Evolutionary conservation across 2,329 filamentous ascomycete genomes (phyloP).

Genomic region (Calonectria pseudoreteaudii): DNA sequence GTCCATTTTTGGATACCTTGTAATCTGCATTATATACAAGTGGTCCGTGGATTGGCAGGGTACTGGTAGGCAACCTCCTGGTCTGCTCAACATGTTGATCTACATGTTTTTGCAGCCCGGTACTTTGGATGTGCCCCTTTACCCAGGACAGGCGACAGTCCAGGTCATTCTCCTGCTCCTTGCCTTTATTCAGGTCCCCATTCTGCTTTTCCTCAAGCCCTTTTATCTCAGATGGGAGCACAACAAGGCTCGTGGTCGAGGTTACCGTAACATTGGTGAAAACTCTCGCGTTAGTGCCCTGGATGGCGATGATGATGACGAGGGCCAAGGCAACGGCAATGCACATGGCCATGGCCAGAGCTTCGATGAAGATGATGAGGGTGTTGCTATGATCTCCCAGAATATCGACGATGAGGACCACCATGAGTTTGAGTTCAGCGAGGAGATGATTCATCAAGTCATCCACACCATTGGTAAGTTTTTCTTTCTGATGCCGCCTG

Average conservation of each 20-base stretch:
- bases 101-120: slow-evolving; percentile 98
- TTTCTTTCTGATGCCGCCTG: neutral
- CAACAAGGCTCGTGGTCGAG: slow-evolving; percentile 86
- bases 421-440: slow-evolving; percentile 96
- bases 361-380: slow-evolving; percentile 77
- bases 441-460: slow-evolving; percentile 98
- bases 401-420: slow-evolving; percentile 86
- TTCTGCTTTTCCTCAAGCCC: slow-evolving; percentile 94
- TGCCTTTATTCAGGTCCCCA: slow-evolving; percentile 87
- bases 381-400: slow-evolving; percentile 88
- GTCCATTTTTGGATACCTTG: slow-evolving; percentile 96
- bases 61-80: slow-evolving; percentile 77
- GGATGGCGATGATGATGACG: slow-evolving; percentile 84
- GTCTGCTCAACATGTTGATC: slow-evolving; percentile 97
- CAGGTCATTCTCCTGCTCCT: slow-evolving; percentile 85
- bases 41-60: slow-evolving; percentile 89
- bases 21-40: slow-evolving; percentile 95
- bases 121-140: slow-evolving; percentile 78
- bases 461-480: slow-evolving; percentile 95
- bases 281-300: slow-evolving; percentile 87
- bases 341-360: slow-evolving; percentile 73
- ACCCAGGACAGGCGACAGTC: slow-evolving; percentile 79
- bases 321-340: slow-evolving; percentile 69
- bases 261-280: slow-evolving; percentile 95
- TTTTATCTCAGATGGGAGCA: slow-evolving; percentile 95